Evolutionary conservation across 805 yeast species (phyloP).

Genomic region (Hanseniaspora opuntiae): DNA sequence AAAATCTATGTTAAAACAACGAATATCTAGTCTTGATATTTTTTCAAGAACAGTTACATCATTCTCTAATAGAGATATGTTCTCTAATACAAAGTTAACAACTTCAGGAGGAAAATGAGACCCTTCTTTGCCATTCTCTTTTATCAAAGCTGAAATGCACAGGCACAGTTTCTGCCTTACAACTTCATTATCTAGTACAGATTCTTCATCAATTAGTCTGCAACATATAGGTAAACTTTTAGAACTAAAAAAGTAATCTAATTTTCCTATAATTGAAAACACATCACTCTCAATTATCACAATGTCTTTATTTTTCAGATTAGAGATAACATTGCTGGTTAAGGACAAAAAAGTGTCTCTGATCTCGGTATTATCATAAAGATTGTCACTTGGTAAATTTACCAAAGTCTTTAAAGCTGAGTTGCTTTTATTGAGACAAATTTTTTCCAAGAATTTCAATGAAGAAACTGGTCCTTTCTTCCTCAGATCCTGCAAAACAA

Average conservation of each 20-base stretch:
- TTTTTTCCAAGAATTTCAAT: slow-evolving; percentile 16
- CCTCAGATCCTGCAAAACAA: slow-evolving; percentile 21
- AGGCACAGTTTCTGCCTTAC: not conserved
- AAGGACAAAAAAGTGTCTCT: slow-evolving; percentile 22
- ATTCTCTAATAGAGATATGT: not conserved
- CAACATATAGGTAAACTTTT: not conserved
- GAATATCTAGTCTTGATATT: slow-evolving; percentile 36
- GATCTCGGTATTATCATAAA: slow-evolving; percentile 19
- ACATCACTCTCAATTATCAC: not conserved
- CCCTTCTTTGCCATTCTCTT: not conserved
- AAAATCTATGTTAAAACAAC: slow-evolving; percentile 62
- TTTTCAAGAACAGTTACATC: not conserved
- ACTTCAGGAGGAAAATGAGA: not conserved
- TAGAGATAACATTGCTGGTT: slow-evolving; percentile 22
- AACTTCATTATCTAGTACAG: not conserved
- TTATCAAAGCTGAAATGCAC: not conserved
- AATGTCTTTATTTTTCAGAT: slow-evolving; percentile 8
- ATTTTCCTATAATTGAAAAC: not conserved
- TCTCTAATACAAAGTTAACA: not conserved
- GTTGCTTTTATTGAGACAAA: slow-evolving; percentile 15
- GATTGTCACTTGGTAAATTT: slow-evolving; percentile 13
- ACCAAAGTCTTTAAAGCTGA: slow-evolving; percentile 17
- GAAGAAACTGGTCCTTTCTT: slow-evolving; percentile 22
- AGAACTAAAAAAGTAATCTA: not conserved
- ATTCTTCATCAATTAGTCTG: not conserved